Evolutionary conservation across 805 yeast species (phyloP).

Genomic region (Candida piceae): DNA sequence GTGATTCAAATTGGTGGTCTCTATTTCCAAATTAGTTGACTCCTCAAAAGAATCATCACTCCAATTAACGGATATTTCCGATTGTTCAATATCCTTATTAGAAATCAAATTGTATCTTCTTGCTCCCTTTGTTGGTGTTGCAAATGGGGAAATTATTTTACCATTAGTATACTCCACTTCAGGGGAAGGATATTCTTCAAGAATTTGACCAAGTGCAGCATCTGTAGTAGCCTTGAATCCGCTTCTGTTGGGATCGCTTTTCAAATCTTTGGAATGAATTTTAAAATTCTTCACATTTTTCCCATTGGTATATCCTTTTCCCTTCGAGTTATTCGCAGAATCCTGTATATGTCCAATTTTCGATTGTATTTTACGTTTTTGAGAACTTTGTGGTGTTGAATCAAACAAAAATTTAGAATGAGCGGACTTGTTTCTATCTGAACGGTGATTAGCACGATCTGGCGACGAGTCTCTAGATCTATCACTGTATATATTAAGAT

Average conservation of each 20-base stretch:
- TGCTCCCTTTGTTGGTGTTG: not conserved
- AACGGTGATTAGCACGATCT: slow-evolving; percentile 24
- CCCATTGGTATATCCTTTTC: too few species aligned
- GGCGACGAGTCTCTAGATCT: slow-evolving; percentile 24
- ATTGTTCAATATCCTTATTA: not conserved
- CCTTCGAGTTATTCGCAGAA: too few species aligned
- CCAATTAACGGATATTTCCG: not conserved
- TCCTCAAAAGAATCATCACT: not conserved
- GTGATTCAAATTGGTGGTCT: not conserved
- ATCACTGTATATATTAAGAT: slow-evolving; percentile 11
- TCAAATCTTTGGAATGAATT: not conserved
- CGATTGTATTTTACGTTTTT: too few species aligned
- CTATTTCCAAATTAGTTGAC: not conserved
- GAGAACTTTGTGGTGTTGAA: not conserved
- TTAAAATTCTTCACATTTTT: too few species aligned
- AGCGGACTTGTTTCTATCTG: too few species aligned
- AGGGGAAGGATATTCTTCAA: not conserved
- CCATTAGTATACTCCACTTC: not conserved
- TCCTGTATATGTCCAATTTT: too few species aligned
- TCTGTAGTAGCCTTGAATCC: not conserved
- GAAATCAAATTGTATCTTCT: not conserved
- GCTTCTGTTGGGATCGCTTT: not conserved
- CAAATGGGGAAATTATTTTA: not conserved
- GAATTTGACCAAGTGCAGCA: not conserved
- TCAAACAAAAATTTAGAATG: not conserved